Conservation (phyloP, 345 rosid species). For the Aethionema arabicum region DNA sequence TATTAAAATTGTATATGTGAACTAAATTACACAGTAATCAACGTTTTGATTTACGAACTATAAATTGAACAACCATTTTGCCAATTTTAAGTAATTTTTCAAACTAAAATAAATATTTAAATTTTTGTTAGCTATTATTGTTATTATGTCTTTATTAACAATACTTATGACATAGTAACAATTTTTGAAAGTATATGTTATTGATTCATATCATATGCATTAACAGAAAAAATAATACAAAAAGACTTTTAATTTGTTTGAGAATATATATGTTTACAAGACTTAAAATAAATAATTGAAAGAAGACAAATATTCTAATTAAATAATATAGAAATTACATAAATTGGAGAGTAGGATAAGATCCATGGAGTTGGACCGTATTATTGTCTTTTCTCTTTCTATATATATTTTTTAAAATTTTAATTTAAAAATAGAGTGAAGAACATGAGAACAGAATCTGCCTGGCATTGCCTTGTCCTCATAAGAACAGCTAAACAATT, state of each 20-base stretch:
- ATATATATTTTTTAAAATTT: background rate
- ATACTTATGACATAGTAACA: no score
- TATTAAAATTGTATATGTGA: no score
- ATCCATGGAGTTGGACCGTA: slow-evolving; percentile 34
- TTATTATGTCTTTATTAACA: no score
- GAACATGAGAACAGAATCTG: slow-evolving; percentile 19
- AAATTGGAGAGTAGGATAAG: slow-evolving; percentile 28
- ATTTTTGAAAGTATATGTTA: no score
- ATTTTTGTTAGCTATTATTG: no score
- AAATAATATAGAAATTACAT: slow-evolving; percentile 33
- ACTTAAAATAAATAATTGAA: slow-evolving; percentile 12
- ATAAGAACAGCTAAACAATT: slow-evolving; percentile 26
- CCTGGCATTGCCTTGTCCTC: slow-evolving; percentile 23
- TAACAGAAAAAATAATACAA: no score
- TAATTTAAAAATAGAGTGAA: background rate
- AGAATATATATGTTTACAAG: background rate
- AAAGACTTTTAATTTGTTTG: slow-evolving; percentile 1
- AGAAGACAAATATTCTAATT: slow-evolving; percentile 30
- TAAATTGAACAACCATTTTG: no score
- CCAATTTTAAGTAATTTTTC: no score
- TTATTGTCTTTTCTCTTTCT: slow-evolving; percentile 27
- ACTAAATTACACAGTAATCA: no score
- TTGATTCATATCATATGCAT: no score
- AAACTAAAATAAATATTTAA: no score
- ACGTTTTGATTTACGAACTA: no score